Percentiles rank a stretch among this genome's conserved stretches.
phyloP scores from a whole-genome alignment of 768 basidiomycete genomes.

The Pulveroboletus sp. region DNA sequence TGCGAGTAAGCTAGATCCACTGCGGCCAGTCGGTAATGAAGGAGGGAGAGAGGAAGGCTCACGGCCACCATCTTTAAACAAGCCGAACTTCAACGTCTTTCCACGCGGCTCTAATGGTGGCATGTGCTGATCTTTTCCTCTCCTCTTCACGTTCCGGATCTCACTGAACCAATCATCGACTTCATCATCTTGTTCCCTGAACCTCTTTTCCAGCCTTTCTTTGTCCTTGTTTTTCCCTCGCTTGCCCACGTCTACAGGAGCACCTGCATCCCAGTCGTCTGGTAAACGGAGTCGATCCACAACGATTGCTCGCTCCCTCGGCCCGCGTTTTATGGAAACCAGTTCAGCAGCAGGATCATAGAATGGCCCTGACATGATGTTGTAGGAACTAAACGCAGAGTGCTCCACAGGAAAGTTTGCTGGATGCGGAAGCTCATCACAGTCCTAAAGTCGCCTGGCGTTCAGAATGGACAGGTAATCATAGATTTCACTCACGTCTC shows the following conservation, averaged over 20 bases:
- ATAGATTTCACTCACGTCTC: slow-evolving; percentile 54
- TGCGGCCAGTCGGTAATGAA: slow-evolving; percentile 18
- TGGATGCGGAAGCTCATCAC: slow-evolving; percentile 40
- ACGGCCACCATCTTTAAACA: slow-evolving; percentile 26
- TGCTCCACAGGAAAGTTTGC: slow-evolving; percentile 44
- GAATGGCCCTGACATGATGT: slow-evolving; percentile 64
- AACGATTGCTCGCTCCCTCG: slow-evolving; percentile 32
- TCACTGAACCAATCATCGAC: slow-evolving; percentile 63
- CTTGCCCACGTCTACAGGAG: slow-evolving; percentile 60
- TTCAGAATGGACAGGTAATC: background rate
- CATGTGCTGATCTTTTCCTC: slow-evolving; percentile 16
- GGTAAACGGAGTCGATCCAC: slow-evolving; percentile 30
- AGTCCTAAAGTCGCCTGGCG: slow-evolving; percentile 46
- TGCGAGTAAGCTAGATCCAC: slow-evolving; percentile 32
- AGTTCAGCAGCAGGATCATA: slow-evolving; percentile 39
- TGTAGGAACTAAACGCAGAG: slow-evolving; percentile 66
- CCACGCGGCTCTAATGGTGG: slow-evolving; percentile 9
- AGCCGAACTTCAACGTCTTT: slow-evolving; percentile 37
- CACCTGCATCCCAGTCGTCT: slow-evolving; percentile 43
- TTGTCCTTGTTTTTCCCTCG: slow-evolving; percentile 58
- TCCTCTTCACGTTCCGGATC: slow-evolving; percentile 28
- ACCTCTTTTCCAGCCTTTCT: slow-evolving; percentile 50
- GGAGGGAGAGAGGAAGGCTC: slow-evolving; percentile 17
- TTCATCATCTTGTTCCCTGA: slow-evolving; percentile 51
- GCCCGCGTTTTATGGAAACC: slow-evolving; percentile 30